Evolutionary conservation across 306 rosid species (phyloP).

Genomic region (Pterocarpus macrocarpus): DNA sequence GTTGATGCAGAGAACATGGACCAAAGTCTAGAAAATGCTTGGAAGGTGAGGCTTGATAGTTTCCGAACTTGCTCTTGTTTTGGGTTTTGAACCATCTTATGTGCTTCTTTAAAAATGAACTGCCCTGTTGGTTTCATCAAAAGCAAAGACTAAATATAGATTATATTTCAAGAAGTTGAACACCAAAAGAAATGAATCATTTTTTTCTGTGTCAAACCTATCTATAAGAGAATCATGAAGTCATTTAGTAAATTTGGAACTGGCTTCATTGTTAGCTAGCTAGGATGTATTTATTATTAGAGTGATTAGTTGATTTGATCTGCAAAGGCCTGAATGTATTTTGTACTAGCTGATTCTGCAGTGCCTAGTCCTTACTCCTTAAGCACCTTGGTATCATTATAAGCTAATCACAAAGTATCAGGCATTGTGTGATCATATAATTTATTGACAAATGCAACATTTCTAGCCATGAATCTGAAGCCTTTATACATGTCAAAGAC

Average conservation of each 20-base stretch:
- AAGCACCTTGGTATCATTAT: neutral
- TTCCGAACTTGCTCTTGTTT: slow-evolving; percentile 36
- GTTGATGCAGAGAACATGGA: slow-evolving; percentile 87
- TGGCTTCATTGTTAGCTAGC: slow-evolving; percentile 24
- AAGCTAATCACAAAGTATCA: slow-evolving; percentile 13
- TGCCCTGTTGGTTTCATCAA: too few species aligned
- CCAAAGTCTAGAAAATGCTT: slow-evolving; percentile 95
- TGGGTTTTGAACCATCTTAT: slow-evolving; percentile 22
- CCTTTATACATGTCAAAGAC: slow-evolving; percentile 6
- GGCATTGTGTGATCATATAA: neutral
- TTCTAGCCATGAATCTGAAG: slow-evolving; percentile 1
- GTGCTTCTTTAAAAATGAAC: slow-evolving; percentile 14
- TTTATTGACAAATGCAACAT: slow-evolving; percentile 19
- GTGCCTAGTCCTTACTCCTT: slow-evolving; percentile 8
- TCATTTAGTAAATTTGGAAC: slow-evolving; percentile 14
- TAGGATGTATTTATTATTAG: slow-evolving; percentile 12
- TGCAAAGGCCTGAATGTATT: slow-evolving; percentile 13
- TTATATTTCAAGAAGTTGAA: slow-evolving; percentile 24
- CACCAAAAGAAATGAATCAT: slow-evolving; percentile 1
- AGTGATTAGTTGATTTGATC: neutral
- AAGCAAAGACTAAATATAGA: neutral
- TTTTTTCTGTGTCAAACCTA: slow-evolving; percentile 21
- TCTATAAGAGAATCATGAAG: slow-evolving; percentile 26
- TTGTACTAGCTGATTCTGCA: slow-evolving; percentile 9
- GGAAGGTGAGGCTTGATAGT: slow-evolving; percentile 81